phyloP scores from a whole-genome alignment of 306 rosid species.

The Carpinus fangiana region DNA sequence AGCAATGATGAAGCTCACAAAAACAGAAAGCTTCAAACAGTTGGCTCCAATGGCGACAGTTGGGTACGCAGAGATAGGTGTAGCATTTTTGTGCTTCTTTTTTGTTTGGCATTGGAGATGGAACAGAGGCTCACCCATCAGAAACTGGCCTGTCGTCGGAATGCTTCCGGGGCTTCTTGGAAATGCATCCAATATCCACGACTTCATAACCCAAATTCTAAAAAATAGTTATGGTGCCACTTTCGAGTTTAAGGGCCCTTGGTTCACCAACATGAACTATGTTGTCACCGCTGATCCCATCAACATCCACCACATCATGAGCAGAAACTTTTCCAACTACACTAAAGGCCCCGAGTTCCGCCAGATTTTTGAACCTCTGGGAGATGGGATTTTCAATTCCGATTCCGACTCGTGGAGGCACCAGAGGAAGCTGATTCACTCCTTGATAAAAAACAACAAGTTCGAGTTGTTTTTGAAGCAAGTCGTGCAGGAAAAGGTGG shows the following conservation, averaged over 20 bases:
- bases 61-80: background rate
- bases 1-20: background rate
- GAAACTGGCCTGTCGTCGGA: conserved; percentile 1
- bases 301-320: conserved; percentile 31
- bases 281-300: conserved; percentile 31
- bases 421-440: conserved; percentile 28
- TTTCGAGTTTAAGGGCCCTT: conserved; percentile 20
- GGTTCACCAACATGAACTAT: conserved; percentile 22
- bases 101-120: background rate
- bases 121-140: background rate
- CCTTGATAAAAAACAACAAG: background rate
- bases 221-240: conserved; percentile 9
- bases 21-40: background rate
- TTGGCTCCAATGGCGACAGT: background rate
- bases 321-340: conserved; percentile 24
- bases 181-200: background rate
- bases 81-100: background rate
- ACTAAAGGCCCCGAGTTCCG: conserved; percentile 29
- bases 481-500: conserved; percentile 13
- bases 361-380: conserved; percentile 34
- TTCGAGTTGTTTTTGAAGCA: conserved; percentile 1
- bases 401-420: conserved; percentile 29
- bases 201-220: background rate
- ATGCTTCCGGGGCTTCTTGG: conserved; percentile 10
- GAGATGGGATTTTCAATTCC: conserved; percentile 39